Percentiles rank a stretch among this genome's conserved stretches.
These are phyloP conservation scores for Boletus subparvulus DNA, from an alignment of 768 basidiomycete species.

Conservation along the genomic window DNA sequence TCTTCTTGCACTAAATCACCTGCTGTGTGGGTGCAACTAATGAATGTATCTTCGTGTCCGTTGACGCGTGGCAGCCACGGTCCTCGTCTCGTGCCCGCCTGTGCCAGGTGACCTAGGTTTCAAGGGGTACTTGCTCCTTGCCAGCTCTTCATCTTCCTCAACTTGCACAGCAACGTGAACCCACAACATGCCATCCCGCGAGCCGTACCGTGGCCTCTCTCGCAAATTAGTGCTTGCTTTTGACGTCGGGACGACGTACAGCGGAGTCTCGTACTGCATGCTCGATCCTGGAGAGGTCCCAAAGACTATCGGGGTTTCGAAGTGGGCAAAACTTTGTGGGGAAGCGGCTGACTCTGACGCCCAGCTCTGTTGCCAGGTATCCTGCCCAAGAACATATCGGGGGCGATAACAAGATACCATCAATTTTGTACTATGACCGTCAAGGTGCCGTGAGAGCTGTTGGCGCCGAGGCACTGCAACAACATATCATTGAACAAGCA, in stretches of 20 bases:
- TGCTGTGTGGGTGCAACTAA: not conserved
- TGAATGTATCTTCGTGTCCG: not conserved
- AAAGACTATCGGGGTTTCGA: slow-evolving; percentile 24
- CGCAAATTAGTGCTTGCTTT: slow-evolving; percentile 44
- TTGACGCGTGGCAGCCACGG: slow-evolving; percentile 1
- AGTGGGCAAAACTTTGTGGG: slow-evolving; percentile 10
- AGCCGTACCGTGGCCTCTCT: slow-evolving; percentile 35
- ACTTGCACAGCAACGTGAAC: not conserved
- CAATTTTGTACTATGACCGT: slow-evolving; percentile 46
- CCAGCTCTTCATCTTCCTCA: not conserved
- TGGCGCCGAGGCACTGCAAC: slow-evolving; percentile 42
- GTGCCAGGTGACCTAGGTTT: not conserved
- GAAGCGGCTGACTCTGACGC: not conserved
- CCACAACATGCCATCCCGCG: slow-evolving; percentile 24
- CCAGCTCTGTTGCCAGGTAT: slow-evolving; percentile 32
- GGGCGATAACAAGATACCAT: slow-evolving; percentile 49
- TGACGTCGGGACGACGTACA: slow-evolving; percentile 44
- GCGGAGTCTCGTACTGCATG: slow-evolving; percentile 37
- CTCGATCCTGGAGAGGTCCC: slow-evolving; percentile 36
- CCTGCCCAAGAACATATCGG: slow-evolving; percentile 44
- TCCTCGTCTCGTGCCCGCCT: not conserved
- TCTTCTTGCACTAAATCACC: not conserved
- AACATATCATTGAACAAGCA: slow-evolving; percentile 37
- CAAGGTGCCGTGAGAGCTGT: slow-evolving; percentile 39
- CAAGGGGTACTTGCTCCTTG: not conserved